Base-by-base conservation (phyloP, 768 basidiomycete species). In the Lactarius sanguifluus region DNA sequence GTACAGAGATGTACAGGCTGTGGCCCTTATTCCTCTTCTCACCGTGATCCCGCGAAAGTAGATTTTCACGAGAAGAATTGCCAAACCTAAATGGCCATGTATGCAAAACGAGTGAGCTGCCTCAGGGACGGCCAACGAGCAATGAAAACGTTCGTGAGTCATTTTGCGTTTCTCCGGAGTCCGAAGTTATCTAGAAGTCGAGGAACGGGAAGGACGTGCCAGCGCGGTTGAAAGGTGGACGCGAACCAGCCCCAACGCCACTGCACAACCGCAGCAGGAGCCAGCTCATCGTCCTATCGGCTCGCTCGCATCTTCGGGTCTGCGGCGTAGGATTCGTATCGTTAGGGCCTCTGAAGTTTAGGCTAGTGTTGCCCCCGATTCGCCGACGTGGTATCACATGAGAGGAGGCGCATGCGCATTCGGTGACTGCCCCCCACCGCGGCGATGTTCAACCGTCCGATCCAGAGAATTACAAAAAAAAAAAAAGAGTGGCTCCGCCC, bases 381-480 rank as follows among this genome's bases (percentile, higher is more conserved):
- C 25, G 47, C 32, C 23, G 47, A n/a, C 16, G 60, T 25, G 34
- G 60, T 25, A 52, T 34, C 60, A 50, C n/a, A 61, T 25, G 47
- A 36, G 47, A 34, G 47, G 60, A 40, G 47, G 60, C 2, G 32
- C 23, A 28, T 30, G 23, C 34, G 32, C 34, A 18, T 61, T 61
- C 34, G 34, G 60, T 15, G 60, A 36, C 45, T 28, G 18, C 45
- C 34, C 32, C 28, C 60, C 47, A 34, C 47, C 45, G 41, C 60
- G 34, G 47, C 36, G 8, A 50, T n/a, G n/a, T 52, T 20, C 32
- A 34, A 52, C 16, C 50, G 36, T 52, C 60, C 60, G 47, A 36
- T 47, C 50, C 50, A 28, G 50, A 52, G 50, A 52, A 52, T 61
- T 23, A 25, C 60, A 36, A 25, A 47, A 30, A n/a, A 45, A n/a